Conservation (phyloP, 176 grass and related monocot species). For the Musa itinerans region DNA sequence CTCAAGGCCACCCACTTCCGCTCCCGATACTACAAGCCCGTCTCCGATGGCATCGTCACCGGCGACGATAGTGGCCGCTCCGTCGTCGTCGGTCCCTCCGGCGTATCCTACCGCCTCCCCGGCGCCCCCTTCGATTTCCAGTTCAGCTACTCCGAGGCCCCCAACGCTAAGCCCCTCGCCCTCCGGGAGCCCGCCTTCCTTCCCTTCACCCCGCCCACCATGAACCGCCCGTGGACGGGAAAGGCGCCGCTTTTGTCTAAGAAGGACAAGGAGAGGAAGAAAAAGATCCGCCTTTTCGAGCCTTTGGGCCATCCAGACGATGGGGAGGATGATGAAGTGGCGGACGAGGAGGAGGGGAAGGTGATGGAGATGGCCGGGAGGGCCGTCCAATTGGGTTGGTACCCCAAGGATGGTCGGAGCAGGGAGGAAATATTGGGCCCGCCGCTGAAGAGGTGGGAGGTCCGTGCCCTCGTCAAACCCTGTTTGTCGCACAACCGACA, state of each 20-base stretch:
- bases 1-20: constrained; percentile 53
- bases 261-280: constrained; percentile 83
- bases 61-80: constrained; percentile 44
- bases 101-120: constrained; percentile 68
- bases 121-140: constrained; percentile 88
- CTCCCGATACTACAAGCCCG: constrained; percentile 73
- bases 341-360: constrained; percentile 28
- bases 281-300: constrained; percentile 54
- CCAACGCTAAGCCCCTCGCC: constrained; percentile 65
- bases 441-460: constrained; percentile 55
- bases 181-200: constrained; percentile 97
- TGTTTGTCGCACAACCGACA: constrained; percentile 68
- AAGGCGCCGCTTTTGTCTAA: constrained; percentile 87
- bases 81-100: constrained; percentile 59
- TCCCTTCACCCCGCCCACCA: constrained; percentile 84
- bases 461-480: constrained; percentile 56
- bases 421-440: constrained; percentile 72
- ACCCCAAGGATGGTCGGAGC: constrained; percentile 45
- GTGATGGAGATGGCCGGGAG: constrained; percentile 56
- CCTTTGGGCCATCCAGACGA: constrained; percentile 51
- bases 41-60: constrained; percentile 41
- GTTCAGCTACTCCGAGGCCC: constrained; percentile 92
- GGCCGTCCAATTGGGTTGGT: constrained; percentile 45
- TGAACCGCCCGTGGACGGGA: constrained; percentile 94
- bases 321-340: constrained; percentile 1